phyloP scores from a whole-genome alignment of 1,139 yeast species.

The Nematodospora anomalae region DNA sequence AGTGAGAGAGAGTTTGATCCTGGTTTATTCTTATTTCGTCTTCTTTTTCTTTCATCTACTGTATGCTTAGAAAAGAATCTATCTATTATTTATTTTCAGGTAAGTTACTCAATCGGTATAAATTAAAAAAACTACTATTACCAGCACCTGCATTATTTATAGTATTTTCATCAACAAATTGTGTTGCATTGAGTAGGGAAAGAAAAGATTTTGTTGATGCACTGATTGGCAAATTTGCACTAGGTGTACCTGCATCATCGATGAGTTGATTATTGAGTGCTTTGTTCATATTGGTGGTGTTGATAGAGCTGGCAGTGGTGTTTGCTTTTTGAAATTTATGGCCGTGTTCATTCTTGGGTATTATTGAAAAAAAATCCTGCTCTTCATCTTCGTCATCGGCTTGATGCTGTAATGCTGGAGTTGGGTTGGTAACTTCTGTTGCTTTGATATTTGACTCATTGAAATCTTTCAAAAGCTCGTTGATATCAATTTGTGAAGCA shows the following conservation, averaged over 20 bases:
- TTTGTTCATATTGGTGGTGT: slow-evolving; percentile 14
- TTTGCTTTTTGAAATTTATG: slow-evolving; percentile 13
- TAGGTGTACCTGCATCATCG: slow-evolving; percentile 2
- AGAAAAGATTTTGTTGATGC: slow-evolving; percentile 25
- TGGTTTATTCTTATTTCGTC: background rate
- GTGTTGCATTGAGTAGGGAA: slow-evolving; percentile 9
- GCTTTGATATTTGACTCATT: slow-evolving; percentile 5
- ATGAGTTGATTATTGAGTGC: slow-evolving; percentile 14
- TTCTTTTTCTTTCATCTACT: background rate
- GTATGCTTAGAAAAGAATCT: background rate
- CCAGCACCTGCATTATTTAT: slow-evolving; percentile 10
- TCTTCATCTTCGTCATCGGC: slow-evolving; percentile 16
- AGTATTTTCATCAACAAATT: slow-evolving; percentile 24
- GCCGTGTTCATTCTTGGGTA: slow-evolving; percentile 19
- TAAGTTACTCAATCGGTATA: slow-evolving; percentile 24
- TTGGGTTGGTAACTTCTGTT: slow-evolving; percentile 3
- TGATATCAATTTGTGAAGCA: slow-evolving; percentile 13
- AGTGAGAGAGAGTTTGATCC: no score
- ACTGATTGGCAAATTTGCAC: slow-evolving; percentile 15
- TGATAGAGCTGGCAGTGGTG: slow-evolving; percentile 1
- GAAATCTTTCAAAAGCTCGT: slow-evolving; percentile 14
- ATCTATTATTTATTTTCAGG: slow-evolving; percentile 1
- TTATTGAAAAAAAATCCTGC: slow-evolving; percentile 16
- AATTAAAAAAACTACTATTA: slow-evolving; percentile 28
- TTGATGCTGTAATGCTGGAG: slow-evolving; percentile 10